These are phyloP conservation scores for Jimgerdemannia flammicorona DNA, from an alignment of 192 early-diverging fungal genomes.

Conservation along the genomic window DNA sequence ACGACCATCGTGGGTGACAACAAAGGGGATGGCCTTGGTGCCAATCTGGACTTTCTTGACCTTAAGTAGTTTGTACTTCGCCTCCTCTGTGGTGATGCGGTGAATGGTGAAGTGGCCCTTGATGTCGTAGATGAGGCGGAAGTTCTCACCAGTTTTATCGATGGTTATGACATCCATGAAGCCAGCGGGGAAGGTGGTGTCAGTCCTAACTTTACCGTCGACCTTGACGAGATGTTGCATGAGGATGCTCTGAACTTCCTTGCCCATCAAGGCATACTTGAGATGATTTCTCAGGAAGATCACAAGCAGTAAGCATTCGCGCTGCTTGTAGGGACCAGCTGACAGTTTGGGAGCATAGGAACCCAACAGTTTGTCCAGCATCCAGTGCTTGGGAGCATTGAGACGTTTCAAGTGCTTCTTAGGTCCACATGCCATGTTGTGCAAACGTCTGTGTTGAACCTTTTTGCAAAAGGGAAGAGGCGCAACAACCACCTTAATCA, in stretches of 20 bases:
- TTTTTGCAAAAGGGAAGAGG: no score
- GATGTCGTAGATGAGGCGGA: conserved; percentile 98
- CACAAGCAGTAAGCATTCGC: conserved; percentile 97
- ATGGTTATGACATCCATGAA: conserved; percentile 96
- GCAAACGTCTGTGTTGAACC: no score
- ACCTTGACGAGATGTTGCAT: conserved; percentile 99
- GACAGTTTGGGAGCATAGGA: conserved; percentile 88
- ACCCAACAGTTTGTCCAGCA: conserved; percentile 99
- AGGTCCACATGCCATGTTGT: conserved; percentile 96
- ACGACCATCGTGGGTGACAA: conserved; percentile 98
- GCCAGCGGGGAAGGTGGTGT: conserved; percentile 93
- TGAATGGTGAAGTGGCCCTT: conserved; percentile 99
- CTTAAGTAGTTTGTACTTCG: conserved; percentile 99
- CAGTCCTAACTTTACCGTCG: conserved; percentile 97
- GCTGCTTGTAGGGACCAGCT: conserved; percentile 98
- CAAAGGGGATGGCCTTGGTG: conserved; percentile 92
- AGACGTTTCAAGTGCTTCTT: conserved; percentile 99
- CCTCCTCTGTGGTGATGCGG: conserved; percentile 97
- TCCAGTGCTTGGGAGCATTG: conserved; percentile 99
- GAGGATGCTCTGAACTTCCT: conserved; percentile 93
- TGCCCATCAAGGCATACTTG: conserved; percentile 97
- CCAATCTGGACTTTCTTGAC: conserved; percentile 94
- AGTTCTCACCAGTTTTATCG: conserved; percentile 97
- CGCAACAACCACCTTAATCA: no score
- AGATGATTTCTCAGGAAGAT: conserved; percentile 99